Evolutionary conservation across 352 stramenopile species (phyloP), one percentile per base, ranked within the genome.

Genomic region (Globisporangium parvum): DNA sequence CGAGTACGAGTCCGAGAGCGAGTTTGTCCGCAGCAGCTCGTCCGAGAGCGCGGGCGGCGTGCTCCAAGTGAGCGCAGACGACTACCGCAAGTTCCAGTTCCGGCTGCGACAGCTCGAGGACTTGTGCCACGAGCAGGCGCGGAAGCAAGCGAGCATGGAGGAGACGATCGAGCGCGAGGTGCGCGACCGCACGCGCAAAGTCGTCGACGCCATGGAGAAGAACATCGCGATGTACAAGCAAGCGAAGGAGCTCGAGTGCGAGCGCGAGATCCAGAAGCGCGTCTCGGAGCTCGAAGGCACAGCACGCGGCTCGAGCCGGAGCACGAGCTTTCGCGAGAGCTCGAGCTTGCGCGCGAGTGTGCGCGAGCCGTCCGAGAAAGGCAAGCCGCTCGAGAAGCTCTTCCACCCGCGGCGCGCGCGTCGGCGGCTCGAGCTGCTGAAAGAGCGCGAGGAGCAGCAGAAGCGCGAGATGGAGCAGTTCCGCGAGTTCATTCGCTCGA

Each of bases 401-500:
- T 71, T 93, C 37, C 81, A 91, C 57, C 83, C 80, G 12, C 77
- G 80, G 6, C 79, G 77, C n/a, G 77, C 73, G n/a, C 71, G 71
- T 2, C 75, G 77, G 24, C 76, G 80, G 14, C 53, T 85, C 47
- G 79, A 90, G 60, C 59, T 83, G 37, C 60, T 89, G 62, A 79
- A 71, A 41, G 72, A 89, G 62, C 77, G 69, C 18, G 81, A 92
- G 51, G 75, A 92, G 59, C 73, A 80, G 21, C 81, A 90, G 57
- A 85, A 88, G 56, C 71, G 72, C 28, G 83, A 93, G 61, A 90
- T 93, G 80, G 80, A 93, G 62, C 80, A 93, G 57, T 93, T 93
- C 59, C 79, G 80, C n/a, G 79, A 88, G 62, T 91, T 91, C 53
- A 88, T 93, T 50, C 77, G 76, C 42, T 74, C 56, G 11, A 89